Percentiles rank a stretch among this genome's conserved stretches.
Conservation (phyloP, 345 rosid genomes). For the Capsella bursapastoris region DNA sequence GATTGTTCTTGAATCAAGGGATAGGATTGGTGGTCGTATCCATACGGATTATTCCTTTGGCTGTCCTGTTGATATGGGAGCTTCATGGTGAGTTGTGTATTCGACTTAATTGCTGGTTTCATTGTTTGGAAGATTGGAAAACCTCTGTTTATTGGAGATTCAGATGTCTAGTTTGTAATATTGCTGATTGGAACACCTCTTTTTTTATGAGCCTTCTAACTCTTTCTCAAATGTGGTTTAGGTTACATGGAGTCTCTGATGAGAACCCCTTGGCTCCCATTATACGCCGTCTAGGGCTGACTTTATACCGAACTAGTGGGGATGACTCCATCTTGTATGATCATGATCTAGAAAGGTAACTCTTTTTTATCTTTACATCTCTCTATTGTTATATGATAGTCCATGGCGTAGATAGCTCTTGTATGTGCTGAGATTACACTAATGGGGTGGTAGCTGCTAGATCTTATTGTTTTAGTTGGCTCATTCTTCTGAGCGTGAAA, state of each 20-base stretch:
- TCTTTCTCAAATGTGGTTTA: constrained; percentile 33
- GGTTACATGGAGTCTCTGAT: constrained; percentile 93
- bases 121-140: background rate
- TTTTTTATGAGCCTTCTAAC: background rate
- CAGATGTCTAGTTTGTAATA: background rate
- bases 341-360: constrained; percentile 92
- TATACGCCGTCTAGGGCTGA: constrained; percentile 73
- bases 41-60: constrained; percentile 92
- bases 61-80: constrained; percentile 93
- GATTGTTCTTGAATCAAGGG: constrained; percentile 75
- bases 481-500: background rate
- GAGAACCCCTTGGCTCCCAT: constrained; percentile 94
- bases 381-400: background rate
- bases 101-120: background rate
- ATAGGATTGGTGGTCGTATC: constrained; percentile 90
- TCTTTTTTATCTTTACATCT: background rate
- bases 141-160: background rate
- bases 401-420: background rate
- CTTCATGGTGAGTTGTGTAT: constrained; percentile 62
- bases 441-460: background rate
- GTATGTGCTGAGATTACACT: background rate
- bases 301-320: constrained; percentile 84
- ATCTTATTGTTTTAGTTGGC: background rate
- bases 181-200: background rate
- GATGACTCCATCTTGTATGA: constrained; percentile 89